Conservation (phyloP, 345 rosid genomes). For the Salix arbutifolia region DNA sequence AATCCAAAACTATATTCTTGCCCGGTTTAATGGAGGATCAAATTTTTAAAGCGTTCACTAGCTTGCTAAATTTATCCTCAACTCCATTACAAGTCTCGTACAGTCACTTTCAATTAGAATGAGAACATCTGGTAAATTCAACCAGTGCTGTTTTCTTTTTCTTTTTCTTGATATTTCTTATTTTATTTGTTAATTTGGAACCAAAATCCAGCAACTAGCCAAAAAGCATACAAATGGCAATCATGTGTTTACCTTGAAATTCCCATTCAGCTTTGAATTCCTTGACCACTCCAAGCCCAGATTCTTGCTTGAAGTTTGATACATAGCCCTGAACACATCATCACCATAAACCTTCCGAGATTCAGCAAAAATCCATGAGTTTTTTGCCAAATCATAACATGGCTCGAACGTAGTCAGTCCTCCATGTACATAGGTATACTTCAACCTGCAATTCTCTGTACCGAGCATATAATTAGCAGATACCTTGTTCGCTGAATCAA, state of each 20-base stretch:
- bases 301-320: slow-evolving; percentile 65
- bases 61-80: neutral
- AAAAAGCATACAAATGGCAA: neutral
- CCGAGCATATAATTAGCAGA: slow-evolving; percentile 75
- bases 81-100: neutral
- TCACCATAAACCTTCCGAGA: slow-evolving; percentile 54
- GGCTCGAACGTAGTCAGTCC: slow-evolving; percentile 73
- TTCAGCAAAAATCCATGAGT: slow-evolving; percentile 78
- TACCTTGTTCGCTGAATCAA: slow-evolving; percentile 71
- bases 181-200: neutral
- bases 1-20: neutral
- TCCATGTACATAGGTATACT: slow-evolving; percentile 64
- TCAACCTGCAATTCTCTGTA: slow-evolving; percentile 70
- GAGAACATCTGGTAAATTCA: neutral
- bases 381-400: slow-evolving; percentile 65
- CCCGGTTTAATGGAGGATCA: slow-evolving; percentile 4
- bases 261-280: slow-evolving; percentile 53
- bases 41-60: neutral
- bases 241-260: slow-evolving; percentile 52
- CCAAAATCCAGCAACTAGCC: neutral
- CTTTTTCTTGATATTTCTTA: neutral
- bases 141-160: neutral
- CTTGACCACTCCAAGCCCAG: slow-evolving; percentile 80
- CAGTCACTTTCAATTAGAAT: neutral
- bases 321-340: slow-evolving; percentile 65